These are phyloP conservation scores for Erodium chrysanthum DNA, from an alignment of 441 rosid species.

Conservation along the genomic window DNA sequence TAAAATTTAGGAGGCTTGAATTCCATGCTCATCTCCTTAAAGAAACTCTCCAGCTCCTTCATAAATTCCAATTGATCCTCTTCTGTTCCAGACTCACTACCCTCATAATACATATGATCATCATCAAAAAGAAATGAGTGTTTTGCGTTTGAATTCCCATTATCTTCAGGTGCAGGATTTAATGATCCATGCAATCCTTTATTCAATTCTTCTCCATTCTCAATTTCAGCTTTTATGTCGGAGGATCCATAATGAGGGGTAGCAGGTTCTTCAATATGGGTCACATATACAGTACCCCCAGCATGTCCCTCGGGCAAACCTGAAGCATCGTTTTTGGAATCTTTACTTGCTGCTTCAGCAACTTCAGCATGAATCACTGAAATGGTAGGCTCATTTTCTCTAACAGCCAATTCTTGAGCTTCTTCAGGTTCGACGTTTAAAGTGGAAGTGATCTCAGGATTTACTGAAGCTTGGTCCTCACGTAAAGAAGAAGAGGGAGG, in stretches of 20 bases:
- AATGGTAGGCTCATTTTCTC: background rate
- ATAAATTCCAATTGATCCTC: constrained; percentile 54
- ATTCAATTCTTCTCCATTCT: constrained; percentile 3
- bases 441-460: background rate
- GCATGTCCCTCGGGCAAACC: background rate
- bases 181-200: background rate
- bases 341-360: constrained; percentile 3
- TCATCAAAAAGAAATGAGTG: constrained; percentile 46
- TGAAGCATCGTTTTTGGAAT: background rate
- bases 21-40: constrained; percentile 49
- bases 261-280: constrained; percentile 7
- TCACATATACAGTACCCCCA: constrained; percentile 5
- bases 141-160: constrained; percentile 15
- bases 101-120: constrained; percentile 28
- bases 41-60: constrained; percentile 47
- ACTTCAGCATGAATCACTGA: background rate
- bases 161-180: background rate
- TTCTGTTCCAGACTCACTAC: constrained; percentile 61
- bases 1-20: constrained; percentile 71
- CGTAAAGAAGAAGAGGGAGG: constrained; percentile 22
- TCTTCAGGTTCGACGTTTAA: background rate
- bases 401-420: background rate
- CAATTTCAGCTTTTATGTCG: constrained; percentile 5
- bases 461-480: constrained; percentile 4
- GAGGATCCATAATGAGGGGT: constrained; percentile 2